phyloP scores from a whole-genome alignment of 2,329 filamentous ascomycete species.

The Alternaria triticina region DNA sequence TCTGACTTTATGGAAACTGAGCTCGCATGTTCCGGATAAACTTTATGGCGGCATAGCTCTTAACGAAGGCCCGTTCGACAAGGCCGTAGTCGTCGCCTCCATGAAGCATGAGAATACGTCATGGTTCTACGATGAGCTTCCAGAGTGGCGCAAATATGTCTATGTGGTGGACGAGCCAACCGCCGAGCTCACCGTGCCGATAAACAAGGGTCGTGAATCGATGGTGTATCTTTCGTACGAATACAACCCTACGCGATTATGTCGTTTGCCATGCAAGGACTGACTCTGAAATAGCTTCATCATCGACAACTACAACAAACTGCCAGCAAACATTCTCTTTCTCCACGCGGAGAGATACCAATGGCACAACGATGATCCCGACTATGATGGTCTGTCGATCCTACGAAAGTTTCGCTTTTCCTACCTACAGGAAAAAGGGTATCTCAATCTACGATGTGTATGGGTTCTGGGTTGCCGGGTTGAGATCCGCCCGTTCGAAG shows the following conservation, averaged over 20 bases:
- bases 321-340: background rate
- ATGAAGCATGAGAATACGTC: background rate
- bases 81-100: background rate
- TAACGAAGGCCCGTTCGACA: background rate
- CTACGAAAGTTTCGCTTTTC: background rate
- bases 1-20: background rate
- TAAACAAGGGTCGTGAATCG: background rate
- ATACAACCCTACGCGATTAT: background rate
- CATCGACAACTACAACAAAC: background rate
- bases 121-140: background rate
- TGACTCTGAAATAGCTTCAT: background rate
- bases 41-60: background rate
- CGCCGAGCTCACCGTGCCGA: background rate
- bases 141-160: background rate
- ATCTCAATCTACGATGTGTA: background rate
- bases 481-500: background rate
- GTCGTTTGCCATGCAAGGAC: background rate
- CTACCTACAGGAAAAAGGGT: background rate
- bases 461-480: background rate
- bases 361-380: background rate
- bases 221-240: background rate
- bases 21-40: background rate
- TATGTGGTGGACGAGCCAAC: background rate
- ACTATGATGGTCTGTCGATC: background rate
- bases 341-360: background rate